Percentiles rank a stretch among this genome's conserved stretches.
Conservation (phyloP, 2,329 filamentous ascomycete genomes). For the Botrytis byssoidea region DNA sequence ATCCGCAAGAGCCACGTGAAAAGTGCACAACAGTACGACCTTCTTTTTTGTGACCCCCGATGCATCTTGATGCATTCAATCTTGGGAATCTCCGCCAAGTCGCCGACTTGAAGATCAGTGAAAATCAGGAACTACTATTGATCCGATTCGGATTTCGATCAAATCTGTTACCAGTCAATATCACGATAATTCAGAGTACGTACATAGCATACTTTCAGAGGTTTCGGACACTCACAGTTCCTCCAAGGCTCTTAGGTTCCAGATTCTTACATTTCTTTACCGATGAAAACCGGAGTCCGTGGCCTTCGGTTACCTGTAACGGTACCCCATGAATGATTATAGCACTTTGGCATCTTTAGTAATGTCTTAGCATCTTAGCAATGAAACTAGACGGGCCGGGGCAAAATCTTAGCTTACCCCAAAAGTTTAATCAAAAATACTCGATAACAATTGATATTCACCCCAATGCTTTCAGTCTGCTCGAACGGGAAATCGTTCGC, state of each 20-base stretch:
- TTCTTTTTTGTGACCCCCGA: slow-evolving; percentile 17
- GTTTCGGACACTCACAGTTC: slow-evolving; percentile 15
- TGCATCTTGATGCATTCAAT: slow-evolving; percentile 11
- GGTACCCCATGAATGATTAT: not conserved
- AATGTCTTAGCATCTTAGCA: slow-evolving; percentile 7
- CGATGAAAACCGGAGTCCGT: slow-evolving; percentile 1
- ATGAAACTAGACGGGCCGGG: not conserved
- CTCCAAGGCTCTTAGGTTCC: not conserved
- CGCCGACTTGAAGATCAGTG: slow-evolving; percentile 18
- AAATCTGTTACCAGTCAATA: not conserved
- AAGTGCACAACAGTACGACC: not conserved
- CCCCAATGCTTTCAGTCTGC: not conserved
- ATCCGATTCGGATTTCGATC: slow-evolving; percentile 1
- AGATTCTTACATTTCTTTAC: not conserved
- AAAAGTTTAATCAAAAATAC: slow-evolving; percentile 5
- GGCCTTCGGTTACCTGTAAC: not conserved
- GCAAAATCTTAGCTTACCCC: slow-evolving; percentile 1
- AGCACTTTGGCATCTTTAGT: not conserved
- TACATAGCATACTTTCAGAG: not conserved
- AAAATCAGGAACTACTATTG: slow-evolving; percentile 10
- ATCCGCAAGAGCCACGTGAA: slow-evolving; percentile 11
- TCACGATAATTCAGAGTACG: not conserved
- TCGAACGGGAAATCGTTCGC: slow-evolving; percentile 10
- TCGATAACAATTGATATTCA: not conserved
- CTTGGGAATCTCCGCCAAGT: slow-evolving; percentile 16